Evolutionary conservation across 2,329 filamentous ascomycete genomes (phyloP), one percentile per base, ranked within the genome.

Genomic region (Aspergillus tamarii): DNA sequence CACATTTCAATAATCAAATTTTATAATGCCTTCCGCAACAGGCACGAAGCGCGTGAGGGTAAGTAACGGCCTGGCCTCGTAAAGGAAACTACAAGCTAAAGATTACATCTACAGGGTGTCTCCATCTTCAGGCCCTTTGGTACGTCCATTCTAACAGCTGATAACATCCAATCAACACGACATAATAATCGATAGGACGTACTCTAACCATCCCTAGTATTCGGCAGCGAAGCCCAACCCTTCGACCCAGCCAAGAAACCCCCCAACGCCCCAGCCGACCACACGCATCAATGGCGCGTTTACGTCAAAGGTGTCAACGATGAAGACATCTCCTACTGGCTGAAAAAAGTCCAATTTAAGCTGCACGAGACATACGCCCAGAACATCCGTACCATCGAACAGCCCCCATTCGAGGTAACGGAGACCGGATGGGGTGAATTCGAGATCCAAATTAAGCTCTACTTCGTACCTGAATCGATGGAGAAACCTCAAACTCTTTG

Each of bases 381-480:
- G 78, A 91, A 91, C 62, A 86, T 95, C 26, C 91, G 95, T 70
- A 96, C 91, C 76, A 84, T 95, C 73, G 94, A 97, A 73, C 87
- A 88, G 65, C 87, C 91, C 74, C 93, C 84, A 12, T 99, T 97
- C 73, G 84, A 92, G 73, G 91, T 98, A 65, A 87, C 88, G 66
- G 95, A 98, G 79, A 98, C 95, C 0, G 95, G 95, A 56, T 99
- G 96, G 92, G 95, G 95, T 73, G 95, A 97, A 81, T 99, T 99
- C 82, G 93, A 95, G 77, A 96, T 99, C 73, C 92, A 94, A 67
- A 91, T 99, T 76, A 93, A 97, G 75, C 85, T 99, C 52, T 96
- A 96, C 82, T 99, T 97, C 80, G 89, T 92, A 61, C 89, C 91
- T 61, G 91, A 96, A 75, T 91, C 89, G 43, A 89, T 88, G 72